Percentiles rank a stretch among this genome's conserved stretches.
Conservation (phyloP, 73 alveolate genomes). For the Paramecium pentaurelia region DNA sequence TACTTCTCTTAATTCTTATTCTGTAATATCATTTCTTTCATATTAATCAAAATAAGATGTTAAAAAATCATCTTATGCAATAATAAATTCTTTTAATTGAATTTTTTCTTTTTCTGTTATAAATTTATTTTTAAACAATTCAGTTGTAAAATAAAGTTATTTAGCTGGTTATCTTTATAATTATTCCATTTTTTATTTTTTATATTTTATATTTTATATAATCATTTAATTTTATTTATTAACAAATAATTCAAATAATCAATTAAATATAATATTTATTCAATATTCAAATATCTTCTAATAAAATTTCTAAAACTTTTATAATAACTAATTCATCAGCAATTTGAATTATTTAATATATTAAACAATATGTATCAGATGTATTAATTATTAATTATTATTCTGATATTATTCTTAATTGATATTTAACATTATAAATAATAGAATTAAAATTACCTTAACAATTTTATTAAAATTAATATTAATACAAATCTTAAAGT, state of each 20-base stretch:
- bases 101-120: constrained; percentile 14
- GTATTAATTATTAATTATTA: background rate
- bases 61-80: background rate
- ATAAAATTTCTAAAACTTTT: background rate
- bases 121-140: background rate
- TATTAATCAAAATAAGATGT: background rate
- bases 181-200: background rate
- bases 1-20: constrained; percentile 46
- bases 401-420: background rate
- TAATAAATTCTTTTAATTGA: constrained; percentile 1
- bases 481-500: background rate
- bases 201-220: background rate
- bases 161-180: constrained; percentile 20
- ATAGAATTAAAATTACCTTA: background rate
- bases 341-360: background rate
- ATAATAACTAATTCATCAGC: background rate
- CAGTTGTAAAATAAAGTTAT: constrained; percentile 10
- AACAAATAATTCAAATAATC: too few relatives aligned
- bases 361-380: background rate
- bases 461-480: background rate
- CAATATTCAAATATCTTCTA: background rate
- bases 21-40: constrained; percentile 33
- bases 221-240: background rate
- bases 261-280: background rate
- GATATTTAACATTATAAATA: background rate